A percentile compares a stretch with the other conserved stretches of the same genome.
Evolutionary conservation across 768 basidiomycete species (phyloP).

Genomic region (Lactarius tabidus): DNA sequence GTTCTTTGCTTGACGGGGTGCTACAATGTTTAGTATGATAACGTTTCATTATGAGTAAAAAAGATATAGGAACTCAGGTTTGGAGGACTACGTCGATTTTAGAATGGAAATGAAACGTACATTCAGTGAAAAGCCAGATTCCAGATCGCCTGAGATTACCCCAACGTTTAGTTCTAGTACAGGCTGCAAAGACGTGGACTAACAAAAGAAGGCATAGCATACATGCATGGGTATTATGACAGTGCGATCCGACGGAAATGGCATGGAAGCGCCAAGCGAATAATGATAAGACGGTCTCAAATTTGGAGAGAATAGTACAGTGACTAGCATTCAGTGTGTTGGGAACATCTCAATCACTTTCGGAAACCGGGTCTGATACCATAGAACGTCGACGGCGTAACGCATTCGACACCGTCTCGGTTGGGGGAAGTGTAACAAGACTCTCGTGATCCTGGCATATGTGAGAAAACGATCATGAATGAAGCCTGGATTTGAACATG

Average conservation of each 20-base stretch:
- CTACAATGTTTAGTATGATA: not conserved
- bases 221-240: not conserved
- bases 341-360: constrained; percentile 11
- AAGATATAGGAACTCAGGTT: too few relatives aligned
- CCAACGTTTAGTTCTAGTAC: not conserved
- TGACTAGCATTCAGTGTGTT: constrained; percentile 37
- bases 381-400: constrained; percentile 23
- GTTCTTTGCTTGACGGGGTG: not conserved
- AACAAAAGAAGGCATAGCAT: not conserved
- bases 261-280: not conserved
- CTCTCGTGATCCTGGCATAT: constrained; percentile 18
- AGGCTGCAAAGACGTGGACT: not conserved
- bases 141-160: not conserved
- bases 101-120: not conserved
- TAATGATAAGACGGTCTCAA: not conserved
- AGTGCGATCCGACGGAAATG: constrained; percentile 41
- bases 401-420: constrained; percentile 7
- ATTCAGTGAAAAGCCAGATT: not conserved
- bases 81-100: not conserved
- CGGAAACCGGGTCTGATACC: constrained; percentile 17
- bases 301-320: not conserved
- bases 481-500: not conserved
- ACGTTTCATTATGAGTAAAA: not conserved
- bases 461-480: not conserved
- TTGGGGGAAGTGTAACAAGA: constrained; percentile 6